phyloP scores from a whole-genome alignment of 352 stramenopile species.

The Pythium angustatum region DNA sequence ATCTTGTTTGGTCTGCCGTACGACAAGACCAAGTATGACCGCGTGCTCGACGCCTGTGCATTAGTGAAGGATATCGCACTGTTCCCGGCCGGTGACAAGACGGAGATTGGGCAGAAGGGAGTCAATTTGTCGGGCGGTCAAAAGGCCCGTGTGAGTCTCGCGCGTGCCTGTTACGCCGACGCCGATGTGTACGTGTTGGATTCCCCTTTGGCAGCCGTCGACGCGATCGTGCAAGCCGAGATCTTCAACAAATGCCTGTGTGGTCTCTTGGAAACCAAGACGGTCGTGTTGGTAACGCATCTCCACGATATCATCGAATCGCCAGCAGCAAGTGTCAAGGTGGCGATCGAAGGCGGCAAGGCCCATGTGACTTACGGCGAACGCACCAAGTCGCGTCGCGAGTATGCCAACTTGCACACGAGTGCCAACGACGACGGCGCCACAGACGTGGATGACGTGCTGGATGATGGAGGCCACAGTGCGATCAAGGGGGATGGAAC shows the following conservation, averaged over 20 bases:
- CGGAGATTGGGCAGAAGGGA: slow-evolving; percentile 95
- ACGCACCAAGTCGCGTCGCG: neutral
- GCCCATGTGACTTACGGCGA: neutral
- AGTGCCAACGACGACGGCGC: too few species aligned
- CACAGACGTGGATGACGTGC: too few species aligned
- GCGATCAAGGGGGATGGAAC: too few species aligned
- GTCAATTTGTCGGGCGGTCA: slow-evolving; percentile 94
- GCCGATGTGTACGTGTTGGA: slow-evolving; percentile 84
- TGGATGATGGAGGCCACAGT: too few species aligned
- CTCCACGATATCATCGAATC: slow-evolving; percentile 50
- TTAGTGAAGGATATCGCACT: slow-evolving; percentile 80
- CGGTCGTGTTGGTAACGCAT: slow-evolving; percentile 91
- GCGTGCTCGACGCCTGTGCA: slow-evolving; percentile 71
- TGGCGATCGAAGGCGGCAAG: slow-evolving; percentile 17
- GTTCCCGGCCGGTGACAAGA: slow-evolving; percentile 86
- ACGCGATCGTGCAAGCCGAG: slow-evolving; percentile 92
- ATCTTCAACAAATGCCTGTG: slow-evolving; percentile 69
- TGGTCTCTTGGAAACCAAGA: slow-evolving; percentile 37
- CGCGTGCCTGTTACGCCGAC: slow-evolving; percentile 58
- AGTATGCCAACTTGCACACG: neutral
- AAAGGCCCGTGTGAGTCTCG: slow-evolving; percentile 70
- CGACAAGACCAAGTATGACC: slow-evolving; percentile 49
- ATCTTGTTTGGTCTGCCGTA: slow-evolving; percentile 89
- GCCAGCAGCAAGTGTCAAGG: slow-evolving; percentile 21
- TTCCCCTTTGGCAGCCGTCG: slow-evolving; percentile 90